Evolutionary conservation across 306 rosid species (phyloP).

Genomic region (Lagenaria siceraria): DNA sequence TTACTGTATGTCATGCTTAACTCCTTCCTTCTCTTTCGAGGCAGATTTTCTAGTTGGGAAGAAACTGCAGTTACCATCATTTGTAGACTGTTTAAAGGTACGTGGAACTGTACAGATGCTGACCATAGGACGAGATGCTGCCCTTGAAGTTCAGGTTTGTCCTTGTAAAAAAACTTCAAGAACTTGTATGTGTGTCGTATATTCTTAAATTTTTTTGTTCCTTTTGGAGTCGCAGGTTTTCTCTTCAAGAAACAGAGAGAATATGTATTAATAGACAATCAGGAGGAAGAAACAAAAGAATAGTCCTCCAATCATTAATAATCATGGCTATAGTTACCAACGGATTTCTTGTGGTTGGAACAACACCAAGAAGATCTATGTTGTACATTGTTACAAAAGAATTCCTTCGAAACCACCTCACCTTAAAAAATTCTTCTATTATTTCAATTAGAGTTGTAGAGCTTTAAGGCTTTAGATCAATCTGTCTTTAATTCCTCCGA

Average conservation of each 20-base stretch:
- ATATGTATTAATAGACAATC: neutral
- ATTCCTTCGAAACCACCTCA: neutral
- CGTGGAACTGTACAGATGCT: slow-evolving; percentile 95
- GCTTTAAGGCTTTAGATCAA: neutral
- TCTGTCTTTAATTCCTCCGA: neutral
- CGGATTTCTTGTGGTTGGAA: neutral
- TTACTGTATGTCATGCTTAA: slow-evolving; percentile 53
- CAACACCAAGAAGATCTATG: neutral
- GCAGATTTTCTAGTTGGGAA: slow-evolving; percentile 88
- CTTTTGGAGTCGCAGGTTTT: no score
- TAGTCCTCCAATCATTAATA: neutral
- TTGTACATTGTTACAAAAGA: neutral
- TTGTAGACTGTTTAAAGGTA: slow-evolving; percentile 77
- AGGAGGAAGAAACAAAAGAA: neutral
- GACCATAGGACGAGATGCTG: slow-evolving; percentile 85
- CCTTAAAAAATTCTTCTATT: neutral
- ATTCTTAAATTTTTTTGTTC: neutral
- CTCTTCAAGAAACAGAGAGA: neutral
- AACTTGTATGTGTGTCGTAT: neutral
- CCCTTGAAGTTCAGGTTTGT: slow-evolving; percentile 92
- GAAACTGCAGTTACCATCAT: slow-evolving; percentile 78
- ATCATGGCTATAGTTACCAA: neutral
- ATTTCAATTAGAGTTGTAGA: neutral
- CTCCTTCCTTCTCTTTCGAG: slow-evolving; percentile 51
- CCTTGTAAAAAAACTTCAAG: slow-evolving; percentile 9